Conservation (phyloP, 1,284 basidiomycete species). For the Tetrapyrgos nigripes region DNA sequence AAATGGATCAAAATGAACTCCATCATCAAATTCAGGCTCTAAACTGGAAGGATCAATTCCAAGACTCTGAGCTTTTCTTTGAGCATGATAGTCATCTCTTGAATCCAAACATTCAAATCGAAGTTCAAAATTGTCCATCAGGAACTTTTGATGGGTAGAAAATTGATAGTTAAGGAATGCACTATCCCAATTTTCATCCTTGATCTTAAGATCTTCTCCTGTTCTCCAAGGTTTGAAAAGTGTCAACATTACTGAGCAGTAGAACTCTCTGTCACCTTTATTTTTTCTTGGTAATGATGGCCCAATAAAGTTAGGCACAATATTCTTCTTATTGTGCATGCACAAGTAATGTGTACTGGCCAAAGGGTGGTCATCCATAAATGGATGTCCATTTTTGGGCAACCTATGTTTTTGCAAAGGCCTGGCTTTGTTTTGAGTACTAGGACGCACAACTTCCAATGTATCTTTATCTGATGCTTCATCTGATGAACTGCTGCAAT, state of each 20-base stretch:
- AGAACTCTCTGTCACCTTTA: slow-evolving; percentile 6
- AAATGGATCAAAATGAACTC: not conserved
- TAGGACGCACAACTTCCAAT: not conserved
- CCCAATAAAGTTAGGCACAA: slow-evolving; percentile 1
- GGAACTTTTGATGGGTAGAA: not conserved
- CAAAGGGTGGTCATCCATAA: not conserved
- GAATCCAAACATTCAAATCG: slow-evolving; percentile 34
- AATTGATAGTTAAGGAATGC: slow-evolving; percentile 9
- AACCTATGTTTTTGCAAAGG: slow-evolving; percentile 8
- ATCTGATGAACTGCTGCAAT: slow-evolving; percentile 7
- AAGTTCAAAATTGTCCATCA: slow-evolving; percentile 26
- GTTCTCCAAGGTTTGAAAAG: slow-evolving; percentile 21
- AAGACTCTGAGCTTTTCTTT: slow-evolving; percentile 12
- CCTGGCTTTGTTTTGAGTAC: not conserved
- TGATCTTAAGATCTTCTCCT: slow-evolving; percentile 18
- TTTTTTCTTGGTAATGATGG: not conserved
- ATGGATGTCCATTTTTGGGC: not conserved
- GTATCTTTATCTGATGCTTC: not conserved
- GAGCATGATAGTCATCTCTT: slow-evolving; percentile 24
- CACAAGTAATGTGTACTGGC: no score
- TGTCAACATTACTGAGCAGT: no score
- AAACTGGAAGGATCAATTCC: slow-evolving; percentile 8
- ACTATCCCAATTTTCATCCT: slow-evolving; percentile 16
- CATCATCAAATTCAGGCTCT: not conserved
- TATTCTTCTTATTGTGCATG: no score